Evolutionary conservation across 2,329 filamentous ascomycete species (phyloP).

Genomic region (Hypoxylon sp.): DNA sequence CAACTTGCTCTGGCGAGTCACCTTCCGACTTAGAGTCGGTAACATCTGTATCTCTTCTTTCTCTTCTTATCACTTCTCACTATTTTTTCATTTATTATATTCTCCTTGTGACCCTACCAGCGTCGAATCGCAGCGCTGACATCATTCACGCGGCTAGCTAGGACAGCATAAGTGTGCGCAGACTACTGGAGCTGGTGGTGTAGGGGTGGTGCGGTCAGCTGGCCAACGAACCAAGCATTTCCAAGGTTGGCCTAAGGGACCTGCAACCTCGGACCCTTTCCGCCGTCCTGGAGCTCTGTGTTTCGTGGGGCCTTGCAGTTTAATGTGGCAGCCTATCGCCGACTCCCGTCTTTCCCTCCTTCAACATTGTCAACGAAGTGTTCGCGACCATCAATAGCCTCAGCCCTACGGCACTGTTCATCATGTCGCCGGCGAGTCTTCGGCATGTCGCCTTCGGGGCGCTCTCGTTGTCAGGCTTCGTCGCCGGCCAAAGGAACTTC

Average conservation of each 20-base stretch:
- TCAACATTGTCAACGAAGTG: conserved; percentile 16
- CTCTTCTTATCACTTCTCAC: conserved; percentile 17
- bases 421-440: conserved; percentile 49
- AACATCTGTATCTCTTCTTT: conserved; percentile 19
- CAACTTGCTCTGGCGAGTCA: conserved; percentile 31
- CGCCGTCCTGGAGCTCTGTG: conserved; percentile 34
- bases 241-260: conserved; percentile 1
- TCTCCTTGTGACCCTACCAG: conserved; percentile 25
- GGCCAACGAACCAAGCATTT: conserved; percentile 31
- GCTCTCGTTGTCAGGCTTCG: conserved; percentile 48
- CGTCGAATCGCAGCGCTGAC: conserved; percentile 32
- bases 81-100: conserved; percentile 23
- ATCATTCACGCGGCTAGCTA: conserved; percentile 40
- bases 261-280: conserved; percentile 23
- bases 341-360: conserved; percentile 27
- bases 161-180: conserved; percentile 25
- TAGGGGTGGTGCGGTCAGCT: conserved; percentile 44
- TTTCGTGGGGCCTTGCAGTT: conserved; percentile 35
- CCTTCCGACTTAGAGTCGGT: conserved; percentile 24
- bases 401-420: conserved; percentile 27
- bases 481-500: conserved; percentile 66
- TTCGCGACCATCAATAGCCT: conserved; percentile 17
- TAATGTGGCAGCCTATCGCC: conserved; percentile 39
- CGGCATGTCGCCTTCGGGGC: conserved; percentile 47
- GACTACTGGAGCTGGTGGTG: conserved; percentile 31